Base-by-base conservation (phyloP, 306 rosid species). In the Ammopiptanthus mongolicus region DNA sequence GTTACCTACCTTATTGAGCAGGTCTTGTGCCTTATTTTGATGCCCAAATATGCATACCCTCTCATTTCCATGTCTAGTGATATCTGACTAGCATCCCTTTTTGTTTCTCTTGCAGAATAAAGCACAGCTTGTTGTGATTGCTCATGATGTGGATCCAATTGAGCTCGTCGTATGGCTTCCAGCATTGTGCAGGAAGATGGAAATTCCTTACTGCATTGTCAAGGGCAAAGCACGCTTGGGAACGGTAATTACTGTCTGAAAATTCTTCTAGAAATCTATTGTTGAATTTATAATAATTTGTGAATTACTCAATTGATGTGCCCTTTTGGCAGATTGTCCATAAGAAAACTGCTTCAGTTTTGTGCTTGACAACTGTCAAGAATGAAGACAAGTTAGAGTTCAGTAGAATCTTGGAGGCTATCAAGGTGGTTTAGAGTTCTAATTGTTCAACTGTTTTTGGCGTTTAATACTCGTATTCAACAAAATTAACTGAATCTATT, bases 111-210 rank as follows among this genome's bases (percentile, higher is more conserved):
- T 5, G 36, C 88, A 90, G 96, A 92, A 85, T 51, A 90, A 86
- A 60, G 93, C 96, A 1, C 96, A 92, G 29, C 78, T 92, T 7
- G 96, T 92, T 18, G 91, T 92, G 28, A 91, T 89, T 66, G 97
- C 93, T 3, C 96, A 89, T 41, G 95, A 91, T 23, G 97, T 91
- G n/a, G 96, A 91, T 79, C 96, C 96, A 11, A 89, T 91, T 2
- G 97, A 91, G 73, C 80, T 91, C 57, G 93, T 88, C 0, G 96
- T 91, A 2, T 91, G 97, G 97, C 93, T 91, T 29, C 96, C 93
- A 5, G 91, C 93, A 2, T 59, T 87, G 78, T 91, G 97, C 82
- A 89, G 93, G 73, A 89, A 87, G 84, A 91, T 91, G 97, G 93
- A 89, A 80, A 91, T 89, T 42, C 96, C 97, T 0, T 89, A 87